phyloP scores from a whole-genome alignment of 495 filamentous ascomycete species.

The Pyrenopolyporus hunteri region DNA sequence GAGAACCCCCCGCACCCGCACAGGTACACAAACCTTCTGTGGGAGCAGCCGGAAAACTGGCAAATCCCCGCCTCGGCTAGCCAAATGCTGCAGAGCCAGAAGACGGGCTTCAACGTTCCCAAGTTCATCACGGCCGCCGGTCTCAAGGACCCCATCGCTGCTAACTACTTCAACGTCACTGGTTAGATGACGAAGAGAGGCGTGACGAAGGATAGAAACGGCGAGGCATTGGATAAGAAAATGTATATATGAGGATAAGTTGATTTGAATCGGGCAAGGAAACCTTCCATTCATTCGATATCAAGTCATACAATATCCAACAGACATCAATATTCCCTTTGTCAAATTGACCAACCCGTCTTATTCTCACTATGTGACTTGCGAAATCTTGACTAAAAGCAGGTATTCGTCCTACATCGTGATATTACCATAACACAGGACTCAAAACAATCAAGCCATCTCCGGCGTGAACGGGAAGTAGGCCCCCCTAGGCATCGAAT shows the following conservation, averaged over 20 bases:
- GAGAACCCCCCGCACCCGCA: constrained; percentile 53
- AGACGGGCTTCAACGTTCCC: constrained; percentile 49
- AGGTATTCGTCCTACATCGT: neutral
- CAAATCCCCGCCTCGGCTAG: constrained; percentile 43
- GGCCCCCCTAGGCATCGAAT: constrained; percentile 41
- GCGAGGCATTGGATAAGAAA: neutral
- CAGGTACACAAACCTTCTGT: constrained; percentile 54
- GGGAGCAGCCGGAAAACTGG: constrained; percentile 49
- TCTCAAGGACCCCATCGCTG: constrained; percentile 46
- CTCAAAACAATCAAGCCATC: constrained; percentile 14
- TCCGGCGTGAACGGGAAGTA: constrained; percentile 30
- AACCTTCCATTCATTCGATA: constrained; percentile 17
- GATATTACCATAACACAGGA: neutral
- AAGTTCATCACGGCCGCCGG: constrained; percentile 49
- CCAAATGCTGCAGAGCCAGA: constrained; percentile 43
- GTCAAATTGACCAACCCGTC: neutral
- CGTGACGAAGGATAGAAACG: neutral
- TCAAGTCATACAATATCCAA: constrained; percentile 16
- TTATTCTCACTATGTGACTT: neutral
- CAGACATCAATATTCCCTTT: constrained; percentile 23
- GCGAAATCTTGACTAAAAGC: neutral
- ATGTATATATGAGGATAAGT: constrained; percentile 21
- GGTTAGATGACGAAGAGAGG: constrained; percentile 23
- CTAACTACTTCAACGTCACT: constrained; percentile 52
- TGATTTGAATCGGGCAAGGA: constrained; percentile 6